Evolutionary conservation across 1,284 basidiomycete genomes (phyloP).

Genomic region (Microbotryum lychnidis-dioicae): DNA sequence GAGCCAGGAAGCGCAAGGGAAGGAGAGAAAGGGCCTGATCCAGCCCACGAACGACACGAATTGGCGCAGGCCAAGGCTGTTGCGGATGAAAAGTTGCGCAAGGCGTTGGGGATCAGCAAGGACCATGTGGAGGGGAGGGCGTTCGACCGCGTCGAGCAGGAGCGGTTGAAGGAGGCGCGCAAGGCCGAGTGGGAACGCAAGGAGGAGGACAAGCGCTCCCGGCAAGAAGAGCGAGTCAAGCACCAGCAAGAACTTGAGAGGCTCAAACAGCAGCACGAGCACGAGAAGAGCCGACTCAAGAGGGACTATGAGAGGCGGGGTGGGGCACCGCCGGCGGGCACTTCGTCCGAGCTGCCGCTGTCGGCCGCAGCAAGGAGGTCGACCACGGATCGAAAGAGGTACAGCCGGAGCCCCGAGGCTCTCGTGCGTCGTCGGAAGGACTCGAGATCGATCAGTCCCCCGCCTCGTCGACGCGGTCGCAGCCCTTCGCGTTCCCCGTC

Average conservation of each 20-base stretch:
- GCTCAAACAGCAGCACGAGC: slow-evolving; percentile 10
- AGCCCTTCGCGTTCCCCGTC: slow-evolving; percentile 3
- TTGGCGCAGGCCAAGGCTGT: slow-evolving; percentile 53
- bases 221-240: slow-evolving; percentile 11
- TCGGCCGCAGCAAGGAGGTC: slow-evolving; percentile 14
- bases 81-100: slow-evolving; percentile 59
- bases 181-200: slow-evolving; percentile 20
- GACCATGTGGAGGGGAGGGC: slow-evolving; percentile 85
- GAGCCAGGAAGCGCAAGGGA: slow-evolving; percentile 51
- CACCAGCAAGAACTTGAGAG: slow-evolving; percentile 9
- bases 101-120: slow-evolving; percentile 53
- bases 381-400: slow-evolving; percentile 21
- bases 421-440: slow-evolving; percentile 40
- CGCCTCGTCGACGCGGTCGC: background rate
- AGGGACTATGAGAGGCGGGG: slow-evolving; percentile 5
- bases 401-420: slow-evolving; percentile 38
- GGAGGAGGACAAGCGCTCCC: slow-evolving; percentile 17
- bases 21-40: slow-evolving; percentile 58
- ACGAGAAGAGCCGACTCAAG: slow-evolving; percentile 3
- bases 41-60: slow-evolving; percentile 73
- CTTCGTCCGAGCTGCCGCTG: slow-evolving; percentile 7
- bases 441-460: slow-evolving; percentile 10
- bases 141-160: slow-evolving; percentile 81
- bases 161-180: slow-evolving; percentile 57
- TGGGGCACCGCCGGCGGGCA: background rate